Percentiles rank a stretch among this genome's conserved stretches.
These are phyloP conservation scores for Chytriomyces sp. DNA, from an alignment of 192 early-diverging fungal genomes.

Conservation along the genomic window DNA sequence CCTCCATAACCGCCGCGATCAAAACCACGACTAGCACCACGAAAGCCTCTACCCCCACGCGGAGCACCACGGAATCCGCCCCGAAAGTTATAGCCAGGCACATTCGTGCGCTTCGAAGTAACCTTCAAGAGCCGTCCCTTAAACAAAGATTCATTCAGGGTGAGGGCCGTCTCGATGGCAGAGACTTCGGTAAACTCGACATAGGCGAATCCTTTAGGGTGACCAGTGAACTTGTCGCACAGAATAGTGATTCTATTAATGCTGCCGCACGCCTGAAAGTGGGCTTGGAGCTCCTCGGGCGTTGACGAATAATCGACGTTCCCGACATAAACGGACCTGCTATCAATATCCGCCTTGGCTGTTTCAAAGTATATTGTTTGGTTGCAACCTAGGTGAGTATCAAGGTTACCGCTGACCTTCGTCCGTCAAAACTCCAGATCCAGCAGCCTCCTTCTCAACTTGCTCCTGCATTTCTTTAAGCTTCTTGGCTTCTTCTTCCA, in stretches of 20 bases:
- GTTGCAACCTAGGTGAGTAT: too few species aligned
- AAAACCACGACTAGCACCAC: slow-evolving; percentile 32
- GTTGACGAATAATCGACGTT: slow-evolving; percentile 95
- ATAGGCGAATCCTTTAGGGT: slow-evolving; percentile 76
- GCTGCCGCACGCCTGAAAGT: slow-evolving; percentile 92
- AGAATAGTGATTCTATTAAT: slow-evolving; percentile 97
- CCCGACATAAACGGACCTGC: slow-evolving; percentile 90
- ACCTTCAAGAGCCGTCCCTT: slow-evolving; percentile 87
- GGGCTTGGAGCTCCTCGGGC: slow-evolving; percentile 92
- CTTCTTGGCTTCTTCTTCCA: slow-evolving; percentile 86
- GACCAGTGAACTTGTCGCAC: slow-evolving; percentile 90
- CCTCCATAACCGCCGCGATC: slow-evolving; percentile 28
- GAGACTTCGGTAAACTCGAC: slow-evolving; percentile 91
- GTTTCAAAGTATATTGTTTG: too few species aligned
- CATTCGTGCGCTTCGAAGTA: slow-evolving; percentile 90
- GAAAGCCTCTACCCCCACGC: slow-evolving; percentile 58
- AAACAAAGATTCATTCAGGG: slow-evolving; percentile 86
- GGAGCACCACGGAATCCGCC: slow-evolving; percentile 77
- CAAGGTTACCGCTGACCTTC: background rate
- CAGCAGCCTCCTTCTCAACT: slow-evolving; percentile 68
- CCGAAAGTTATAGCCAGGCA: slow-evolving; percentile 75
- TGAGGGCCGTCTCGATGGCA: slow-evolving; percentile 79
- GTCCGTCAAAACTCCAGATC: slow-evolving; percentile 2
- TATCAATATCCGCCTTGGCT: slow-evolving; percentile 72
- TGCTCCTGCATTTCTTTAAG: slow-evolving; percentile 74